Evolutionary conservation across 805 yeast genomes (phyloP).

Genomic region (Sugiyamaella qingdaonensis): DNA sequence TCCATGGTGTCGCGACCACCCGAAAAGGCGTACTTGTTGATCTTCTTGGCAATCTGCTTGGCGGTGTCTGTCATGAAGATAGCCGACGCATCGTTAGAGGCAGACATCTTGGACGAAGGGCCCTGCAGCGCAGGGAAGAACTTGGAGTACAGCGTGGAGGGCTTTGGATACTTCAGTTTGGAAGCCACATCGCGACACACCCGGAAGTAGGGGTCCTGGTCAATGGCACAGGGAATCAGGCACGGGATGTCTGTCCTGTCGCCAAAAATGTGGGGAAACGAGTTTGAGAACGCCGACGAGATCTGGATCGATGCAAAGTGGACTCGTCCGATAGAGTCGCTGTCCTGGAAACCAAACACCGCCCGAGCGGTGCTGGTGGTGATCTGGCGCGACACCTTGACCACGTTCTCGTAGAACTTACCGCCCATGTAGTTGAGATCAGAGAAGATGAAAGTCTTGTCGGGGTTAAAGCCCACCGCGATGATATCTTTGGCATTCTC

Average conservation of each 20-base stretch:
- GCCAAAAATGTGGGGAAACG: constrained; percentile 91
- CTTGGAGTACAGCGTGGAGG: constrained; percentile 86
- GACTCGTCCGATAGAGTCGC: constrained; percentile 89
- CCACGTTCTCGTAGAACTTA: constrained; percentile 89
- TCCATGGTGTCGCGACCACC: constrained; percentile 88
- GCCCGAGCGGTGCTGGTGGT: constrained; percentile 97
- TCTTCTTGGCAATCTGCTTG: constrained; percentile 86
- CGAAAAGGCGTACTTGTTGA: constrained; percentile 93
- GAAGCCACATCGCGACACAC: constrained; percentile 97
- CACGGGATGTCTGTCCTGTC: constrained; percentile 88
- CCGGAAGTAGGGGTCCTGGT: constrained; percentile 97
- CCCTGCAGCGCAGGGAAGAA: constrained; percentile 99
- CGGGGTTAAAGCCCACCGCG: constrained; percentile 90
- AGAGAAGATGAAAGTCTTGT: constrained; percentile 91
- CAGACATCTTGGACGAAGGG: constrained; percentile 93
- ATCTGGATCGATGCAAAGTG: constrained; percentile 97
- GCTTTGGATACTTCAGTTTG: constrained; percentile 84
- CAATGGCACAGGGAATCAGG: constrained; percentile 97
- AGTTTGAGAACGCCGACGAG: constrained; percentile 91
- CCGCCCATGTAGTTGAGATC: constrained; percentile 92
- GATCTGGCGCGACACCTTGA: constrained; percentile 86
- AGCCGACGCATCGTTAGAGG: constrained; percentile 84
- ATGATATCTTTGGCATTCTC: constrained; percentile 91
- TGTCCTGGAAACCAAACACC: constrained; percentile 92
- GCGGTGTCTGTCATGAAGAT: constrained; percentile 94